Conservation (phyloP, 2,329 filamentous ascomycete genomes). For the Cladosporium sp. region DNA sequence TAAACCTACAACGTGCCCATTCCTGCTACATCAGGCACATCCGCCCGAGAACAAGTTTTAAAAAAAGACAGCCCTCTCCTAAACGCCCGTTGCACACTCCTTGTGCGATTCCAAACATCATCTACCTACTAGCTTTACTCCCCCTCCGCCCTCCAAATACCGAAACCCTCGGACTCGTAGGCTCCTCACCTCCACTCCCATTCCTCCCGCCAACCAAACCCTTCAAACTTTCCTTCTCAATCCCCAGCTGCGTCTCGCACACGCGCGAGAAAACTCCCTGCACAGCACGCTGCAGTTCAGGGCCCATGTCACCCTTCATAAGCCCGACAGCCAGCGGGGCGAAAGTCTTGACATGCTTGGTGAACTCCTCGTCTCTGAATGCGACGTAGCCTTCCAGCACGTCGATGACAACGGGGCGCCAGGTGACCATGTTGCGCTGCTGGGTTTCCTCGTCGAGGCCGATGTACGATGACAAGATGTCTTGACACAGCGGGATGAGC, state of each 20-base stretch:
- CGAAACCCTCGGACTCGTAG: constrained; percentile 22
- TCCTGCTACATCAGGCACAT: background rate
- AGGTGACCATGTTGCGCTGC: constrained; percentile 93
- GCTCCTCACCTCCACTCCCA: constrained; percentile 9
- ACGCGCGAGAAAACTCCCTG: constrained; percentile 75
- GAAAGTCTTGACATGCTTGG: constrained; percentile 73
- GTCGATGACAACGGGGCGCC: constrained; percentile 94
- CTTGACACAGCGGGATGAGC: constrained; percentile 87
- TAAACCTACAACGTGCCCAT: background rate
- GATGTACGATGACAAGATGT: constrained; percentile 84
- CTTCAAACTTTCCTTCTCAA: constrained; percentile 30
- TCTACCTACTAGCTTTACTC: constrained; percentile 16
- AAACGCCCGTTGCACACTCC: background rate
- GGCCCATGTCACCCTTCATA: constrained; percentile 72
- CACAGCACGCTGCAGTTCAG: constrained; percentile 73
- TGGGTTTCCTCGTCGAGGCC: constrained; percentile 91
- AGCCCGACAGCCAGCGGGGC: constrained; percentile 83
- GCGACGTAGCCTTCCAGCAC: constrained; percentile 88
- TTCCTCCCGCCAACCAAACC: background rate
- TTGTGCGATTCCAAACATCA: background rate
- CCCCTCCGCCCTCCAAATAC: constrained; percentile 25
- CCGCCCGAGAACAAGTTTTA: background rate
- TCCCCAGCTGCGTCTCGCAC: constrained; percentile 65
- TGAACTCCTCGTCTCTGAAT: constrained; percentile 77
- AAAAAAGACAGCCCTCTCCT: background rate